phyloP scores from a whole-genome alignment of 306 rosid species.

The Ochetophila trinervis region DNA sequence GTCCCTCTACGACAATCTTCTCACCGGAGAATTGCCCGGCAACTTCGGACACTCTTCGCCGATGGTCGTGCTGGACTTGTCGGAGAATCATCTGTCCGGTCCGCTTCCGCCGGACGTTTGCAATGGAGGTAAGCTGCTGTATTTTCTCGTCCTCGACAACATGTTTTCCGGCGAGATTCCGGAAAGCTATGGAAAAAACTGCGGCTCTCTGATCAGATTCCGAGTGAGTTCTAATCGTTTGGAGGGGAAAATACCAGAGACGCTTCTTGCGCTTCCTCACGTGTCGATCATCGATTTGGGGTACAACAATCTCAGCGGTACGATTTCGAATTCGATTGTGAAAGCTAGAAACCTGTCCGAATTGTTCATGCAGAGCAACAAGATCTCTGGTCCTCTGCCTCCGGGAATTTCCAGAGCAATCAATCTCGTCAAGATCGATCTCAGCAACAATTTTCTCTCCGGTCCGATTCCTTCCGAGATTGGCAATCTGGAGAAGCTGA shows the following conservation, averaged over 20 bases:
- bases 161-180: slow-evolving; percentile 76
- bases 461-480: slow-evolving; percentile 86
- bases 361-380: slow-evolving; percentile 72
- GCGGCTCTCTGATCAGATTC: slow-evolving; percentile 67
- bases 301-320: slow-evolving; percentile 59
- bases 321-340: slow-evolving; percentile 46
- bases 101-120: slow-evolving; percentile 76
- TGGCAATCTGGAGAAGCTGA: slow-evolving; percentile 64
- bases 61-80: slow-evolving; percentile 69
- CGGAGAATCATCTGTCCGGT: slow-evolving; percentile 73
- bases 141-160: slow-evolving; percentile 71
- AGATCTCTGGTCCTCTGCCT: slow-evolving; percentile 70
- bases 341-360: slow-evolving; percentile 75
- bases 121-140: slow-evolving; percentile 53
- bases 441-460: slow-evolving; percentile 66
- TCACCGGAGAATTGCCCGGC: slow-evolving; percentile 64
- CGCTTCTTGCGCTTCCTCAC: slow-evolving; percentile 63
- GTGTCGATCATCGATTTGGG: slow-evolving; percentile 78
- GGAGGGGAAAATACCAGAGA: slow-evolving; percentile 66
- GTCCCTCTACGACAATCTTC: slow-evolving; percentile 72
- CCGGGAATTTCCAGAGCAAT: slow-evolving; percentile 59
- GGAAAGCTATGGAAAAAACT: slow-evolving; percentile 42
- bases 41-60: slow-evolving; percentile 68
- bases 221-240: slow-evolving; percentile 67
- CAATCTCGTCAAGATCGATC: slow-evolving; percentile 76